Evolutionary conservation across 176 grass and related monocot species (phyloP), one percentile per base, ranked within the genome.

Genomic region (Oryza australiensis): DNA sequence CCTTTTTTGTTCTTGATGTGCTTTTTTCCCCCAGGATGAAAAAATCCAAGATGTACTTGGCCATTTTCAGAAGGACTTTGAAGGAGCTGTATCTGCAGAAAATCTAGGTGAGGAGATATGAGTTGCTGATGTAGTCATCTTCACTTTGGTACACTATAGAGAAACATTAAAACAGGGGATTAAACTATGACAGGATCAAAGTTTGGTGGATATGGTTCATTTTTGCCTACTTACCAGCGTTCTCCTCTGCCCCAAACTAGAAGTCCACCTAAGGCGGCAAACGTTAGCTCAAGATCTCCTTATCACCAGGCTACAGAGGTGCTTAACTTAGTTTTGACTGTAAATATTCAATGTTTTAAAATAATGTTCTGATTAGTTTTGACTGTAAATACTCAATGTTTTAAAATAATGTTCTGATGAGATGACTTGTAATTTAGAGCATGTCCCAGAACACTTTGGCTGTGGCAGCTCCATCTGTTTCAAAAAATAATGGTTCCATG

Each of bases 131-230:
- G 48, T 22, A 30, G 49, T 81, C 26, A 78, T 64, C 64, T 76
- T 68, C 64, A 77, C 75, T 80, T 83, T 74, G 57, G 42, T 77
- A 41, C 65, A 72, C 78, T 72, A 5, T 60, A 62, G 51, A 77
- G 41, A 60, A 83, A 72, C 64, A 81, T 86, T 85, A 79, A 23
- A 89, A 29, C 66, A 12, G 30, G 37, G 8, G 8, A 84, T 51
- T 86, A 49, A 77, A 84, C 72, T 90, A 77, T 78, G 33, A 77
- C 77, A 99, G 96, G 96, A 68, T 88, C 96, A 1, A 99, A 93
- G 85, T 99, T 88, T 88, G 93, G 93, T 77, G 96, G 93, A 62
- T 99, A 99, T 85, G 96, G 96, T 71, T 99, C 96, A 69, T 99
- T 99, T 84, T 85, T 99, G 67, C 96, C 96, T 55, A 86, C 91